A percentile compares a stretch with the other conserved stretches of the same genome.
Evolutionary conservation across 2,329 filamentous ascomycete species (phyloP).

Genomic region (Davidsoniella australis): DNA sequence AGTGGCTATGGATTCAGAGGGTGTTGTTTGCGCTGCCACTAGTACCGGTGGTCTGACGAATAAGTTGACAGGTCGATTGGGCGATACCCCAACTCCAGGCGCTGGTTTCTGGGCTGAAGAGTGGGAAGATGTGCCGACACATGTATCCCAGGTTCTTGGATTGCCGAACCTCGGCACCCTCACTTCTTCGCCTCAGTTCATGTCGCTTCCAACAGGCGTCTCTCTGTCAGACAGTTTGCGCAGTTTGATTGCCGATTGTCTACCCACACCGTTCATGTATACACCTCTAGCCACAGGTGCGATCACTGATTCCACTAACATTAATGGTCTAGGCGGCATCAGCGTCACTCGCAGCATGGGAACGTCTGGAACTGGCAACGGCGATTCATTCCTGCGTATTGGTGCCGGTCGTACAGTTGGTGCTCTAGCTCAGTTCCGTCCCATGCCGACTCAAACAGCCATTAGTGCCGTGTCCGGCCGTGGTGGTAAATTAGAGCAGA

Average conservation of each 20-base stretch:
- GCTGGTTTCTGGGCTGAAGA: conserved; percentile 85
- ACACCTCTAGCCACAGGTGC: conserved; percentile 16
- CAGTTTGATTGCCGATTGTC: conserved; percentile 39
- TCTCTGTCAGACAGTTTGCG: conserved; percentile 27
- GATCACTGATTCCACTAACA: conserved; percentile 18
- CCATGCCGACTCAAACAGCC: conserved; percentile 35
- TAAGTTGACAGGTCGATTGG: conserved; percentile 69
- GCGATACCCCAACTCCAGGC: conserved; percentile 69
- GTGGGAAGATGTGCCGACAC: conserved; percentile 40
- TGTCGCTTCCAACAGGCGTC: conserved; percentile 15
- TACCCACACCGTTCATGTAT: conserved; percentile 32
- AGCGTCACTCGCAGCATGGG: conserved; percentile 29
- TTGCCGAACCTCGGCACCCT: conserved; percentile 14
- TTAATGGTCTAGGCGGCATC: background rate
- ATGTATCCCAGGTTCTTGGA: conserved; percentile 13
- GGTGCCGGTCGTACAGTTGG: conserved; percentile 55
- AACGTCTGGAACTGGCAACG: conserved; percentile 70
- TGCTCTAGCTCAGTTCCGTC: conserved; percentile 51
- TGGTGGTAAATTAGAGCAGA: conserved; percentile 54
- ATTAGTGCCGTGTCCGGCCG: conserved; percentile 49
- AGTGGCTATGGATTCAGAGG: conserved; percentile 61
- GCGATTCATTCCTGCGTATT: conserved; percentile 67
- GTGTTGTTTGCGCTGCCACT: conserved; percentile 52
- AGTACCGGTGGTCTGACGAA: conserved; percentile 71
- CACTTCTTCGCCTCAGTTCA: background rate